Base-by-base conservation (phyloP, 2,329 filamentous ascomycete genomes). In the Byssoonygena ceratinophila region DNA sequence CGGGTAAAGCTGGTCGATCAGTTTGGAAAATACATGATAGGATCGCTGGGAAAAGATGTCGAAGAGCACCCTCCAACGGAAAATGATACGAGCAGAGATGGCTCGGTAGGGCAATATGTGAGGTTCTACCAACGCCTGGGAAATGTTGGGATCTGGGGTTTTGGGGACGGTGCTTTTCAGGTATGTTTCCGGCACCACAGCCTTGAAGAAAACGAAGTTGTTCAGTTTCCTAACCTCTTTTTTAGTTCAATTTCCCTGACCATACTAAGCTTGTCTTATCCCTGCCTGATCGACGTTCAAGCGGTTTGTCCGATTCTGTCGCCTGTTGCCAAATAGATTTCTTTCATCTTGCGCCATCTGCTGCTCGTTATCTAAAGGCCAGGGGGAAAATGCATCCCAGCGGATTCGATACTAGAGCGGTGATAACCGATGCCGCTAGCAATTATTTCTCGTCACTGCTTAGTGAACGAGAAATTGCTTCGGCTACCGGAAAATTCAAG, bases 101-200 rank as follows among this genome's bases (percentile, higher is more conserved):
- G 61, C 4, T 27, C 32, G 25, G n/a, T 29, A 12, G 34, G 53
- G 23, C 68, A 70, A 23, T 74, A 72, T 54, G 66, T 76, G 58
- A 74, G 73, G 48, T 76, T 75, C 59, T 76, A 75, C 59, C 72
- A 76, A 58, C 66, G 74, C 11, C 60, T 76, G 16, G 74, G 74
- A 5, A 76, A 76, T 56, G 73, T 76, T n/a, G 73, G 73, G n/a
- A 68, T 75, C 37, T 76, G 74, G 74, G 72, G 72, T 2, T 76
- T 75, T 56, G 71, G 69, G 22, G 70, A 75, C 54, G 72, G 73
- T 4, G 68, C 71, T 50, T 70, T 76, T 54, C 74, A 75, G 59
- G 66, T 68, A 57, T 37, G 59, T 18, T 54, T 22, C 4, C 23
- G n/a, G n/a, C n/a, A n/a, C n/a, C n/a, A n/a, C n/a, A n/a, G n/a